Percentiles rank a stretch among this genome's conserved stretches.
Evolutionary conservation across 169 alveolate species (phyloP).

Genomic region (Eimeria brunetti): DNA sequence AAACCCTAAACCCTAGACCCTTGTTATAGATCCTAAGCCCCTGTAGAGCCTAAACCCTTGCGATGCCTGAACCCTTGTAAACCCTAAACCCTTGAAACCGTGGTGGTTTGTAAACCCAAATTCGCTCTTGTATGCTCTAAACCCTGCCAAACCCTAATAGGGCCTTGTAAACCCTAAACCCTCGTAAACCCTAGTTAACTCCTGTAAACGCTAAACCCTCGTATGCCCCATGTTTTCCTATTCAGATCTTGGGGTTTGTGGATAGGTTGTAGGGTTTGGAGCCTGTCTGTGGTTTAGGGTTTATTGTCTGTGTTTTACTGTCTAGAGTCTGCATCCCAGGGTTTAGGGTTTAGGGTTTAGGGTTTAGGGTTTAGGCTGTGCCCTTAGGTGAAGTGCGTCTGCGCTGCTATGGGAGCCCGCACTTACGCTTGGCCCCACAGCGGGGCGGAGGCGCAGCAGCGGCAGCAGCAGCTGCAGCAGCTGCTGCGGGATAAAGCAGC

Average conservation of each 20-base stretch:
- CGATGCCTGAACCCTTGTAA: background rate
- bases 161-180: background rate
- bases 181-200: background rate
- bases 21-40: too few relatives aligned
- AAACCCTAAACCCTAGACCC: too few relatives aligned
- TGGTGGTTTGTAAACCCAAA: background rate
- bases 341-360: slow-evolving; percentile 46
- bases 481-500: slow-evolving; percentile 91
- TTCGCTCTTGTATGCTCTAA: too few relatives aligned
- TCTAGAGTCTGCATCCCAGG: background rate
- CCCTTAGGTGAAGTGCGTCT: slow-evolving; percentile 46
- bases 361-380: slow-evolving; percentile 36
- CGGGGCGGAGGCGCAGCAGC: slow-evolving; percentile 82
- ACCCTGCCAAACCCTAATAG: background rate
- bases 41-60: slow-evolving; percentile 18
- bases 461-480: slow-evolving; percentile 86
- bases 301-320: background rate
- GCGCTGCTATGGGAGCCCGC: slow-evolving; percentile 68
- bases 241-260: too few relatives aligned
- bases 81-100: background rate
- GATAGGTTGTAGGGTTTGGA: too few relatives aligned
- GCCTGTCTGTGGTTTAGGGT: too few relatives aligned
- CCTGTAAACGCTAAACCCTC: too few relatives aligned
- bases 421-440: slow-evolving; percentile 60
- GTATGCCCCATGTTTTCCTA: slow-evolving; percentile 1